Evolutionary conservation across 2,329 filamentous ascomycete genomes (phyloP).

Genomic region (Pseudocercospora cruenta): DNA sequence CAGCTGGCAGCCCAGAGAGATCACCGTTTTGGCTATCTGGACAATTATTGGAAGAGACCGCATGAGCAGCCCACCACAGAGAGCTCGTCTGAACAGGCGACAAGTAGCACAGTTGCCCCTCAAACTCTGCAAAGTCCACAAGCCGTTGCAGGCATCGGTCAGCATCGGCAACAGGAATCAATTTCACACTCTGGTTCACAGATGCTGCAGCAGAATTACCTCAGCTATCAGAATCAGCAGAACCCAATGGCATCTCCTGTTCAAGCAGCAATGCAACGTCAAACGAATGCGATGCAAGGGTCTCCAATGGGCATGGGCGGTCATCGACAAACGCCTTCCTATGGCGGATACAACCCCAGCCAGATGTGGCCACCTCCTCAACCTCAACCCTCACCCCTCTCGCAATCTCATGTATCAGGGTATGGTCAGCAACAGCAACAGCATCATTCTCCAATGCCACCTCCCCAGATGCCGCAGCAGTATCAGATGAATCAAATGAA

Average conservation of each 20-base stretch:
- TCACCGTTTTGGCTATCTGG: constrained; percentile 77
- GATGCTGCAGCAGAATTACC: constrained; percentile 68
- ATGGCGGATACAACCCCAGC: constrained; percentile 47
- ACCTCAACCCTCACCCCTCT: constrained; percentile 53
- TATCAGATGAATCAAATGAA: constrained; percentile 53
- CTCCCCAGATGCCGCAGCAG: constrained; percentile 53
- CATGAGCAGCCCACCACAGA: constrained; percentile 70
- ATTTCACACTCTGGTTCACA: constrained; percentile 56
- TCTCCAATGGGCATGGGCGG: constrained; percentile 58
- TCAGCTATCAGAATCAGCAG: constrained; percentile 71
- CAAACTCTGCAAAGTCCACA: constrained; percentile 54
- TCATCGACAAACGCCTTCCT: constrained; percentile 49
- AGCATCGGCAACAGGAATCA: constrained; percentile 60
- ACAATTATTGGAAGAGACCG: constrained; percentile 78
- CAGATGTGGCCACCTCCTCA: constrained; percentile 56
- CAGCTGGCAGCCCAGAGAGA: constrained; percentile 77
- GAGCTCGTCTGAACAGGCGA: constrained; percentile 42
- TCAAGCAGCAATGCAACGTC: constrained; percentile 65
- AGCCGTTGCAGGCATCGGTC: constrained; percentile 54
- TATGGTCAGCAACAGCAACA: constrained; percentile 48
- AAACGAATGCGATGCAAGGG: constrained; percentile 60
- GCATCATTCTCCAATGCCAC: constrained; percentile 55
- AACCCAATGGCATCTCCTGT: constrained; percentile 75
- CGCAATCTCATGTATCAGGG: constrained; percentile 51
- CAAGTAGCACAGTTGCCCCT: constrained; percentile 47